phyloP scores from a whole-genome alignment of 129 eudicot genomes.

The Flaveria ramosissima region DNA sequence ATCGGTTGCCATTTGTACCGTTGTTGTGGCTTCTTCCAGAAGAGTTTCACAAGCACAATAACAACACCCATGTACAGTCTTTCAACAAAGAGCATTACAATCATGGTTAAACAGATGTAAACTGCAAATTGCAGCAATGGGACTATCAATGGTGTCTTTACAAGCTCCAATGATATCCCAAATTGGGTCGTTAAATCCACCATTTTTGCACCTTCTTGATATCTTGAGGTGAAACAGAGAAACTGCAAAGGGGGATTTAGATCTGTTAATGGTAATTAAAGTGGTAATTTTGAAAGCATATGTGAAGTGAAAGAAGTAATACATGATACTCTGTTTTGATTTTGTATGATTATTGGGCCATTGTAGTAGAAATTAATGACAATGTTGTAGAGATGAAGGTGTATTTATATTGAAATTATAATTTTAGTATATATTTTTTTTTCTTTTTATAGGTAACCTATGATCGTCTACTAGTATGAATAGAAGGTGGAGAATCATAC shows the following conservation, averaged over 20 bases:
- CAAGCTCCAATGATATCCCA: conserved; percentile 53
- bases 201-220: conserved; percentile 44
- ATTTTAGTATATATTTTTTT: not conserved
- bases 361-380: conserved; percentile 27
- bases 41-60: conserved; percentile 56
- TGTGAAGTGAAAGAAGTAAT: not conserved
- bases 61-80: conserved; percentile 84
- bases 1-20: conserved; percentile 70
- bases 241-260: conserved; percentile 17
- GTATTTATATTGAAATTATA: conserved; percentile 35
- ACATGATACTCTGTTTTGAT: conserved; percentile 17
- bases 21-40: conserved; percentile 74
- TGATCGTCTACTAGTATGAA: not conserved
- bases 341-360: conserved; percentile 27
- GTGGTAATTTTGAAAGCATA: not conserved
- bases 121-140: conserved; percentile 68
- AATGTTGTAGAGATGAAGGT: conserved; percentile 19
- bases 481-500: too few species aligned
- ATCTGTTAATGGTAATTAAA: conserved; percentile 3
- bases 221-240: conserved; percentile 32
- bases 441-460: conserved; percentile 1
- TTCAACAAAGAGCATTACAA: conserved; percentile 71
- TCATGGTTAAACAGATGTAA: conserved; percentile 55
- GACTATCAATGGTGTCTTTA: conserved; percentile 62
- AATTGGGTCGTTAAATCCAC: conserved; percentile 49